These are phyloP conservation scores for Stereum hirsutum DNA, from an alignment of 1,284 basidiomycete species.

Conservation along the genomic window DNA sequence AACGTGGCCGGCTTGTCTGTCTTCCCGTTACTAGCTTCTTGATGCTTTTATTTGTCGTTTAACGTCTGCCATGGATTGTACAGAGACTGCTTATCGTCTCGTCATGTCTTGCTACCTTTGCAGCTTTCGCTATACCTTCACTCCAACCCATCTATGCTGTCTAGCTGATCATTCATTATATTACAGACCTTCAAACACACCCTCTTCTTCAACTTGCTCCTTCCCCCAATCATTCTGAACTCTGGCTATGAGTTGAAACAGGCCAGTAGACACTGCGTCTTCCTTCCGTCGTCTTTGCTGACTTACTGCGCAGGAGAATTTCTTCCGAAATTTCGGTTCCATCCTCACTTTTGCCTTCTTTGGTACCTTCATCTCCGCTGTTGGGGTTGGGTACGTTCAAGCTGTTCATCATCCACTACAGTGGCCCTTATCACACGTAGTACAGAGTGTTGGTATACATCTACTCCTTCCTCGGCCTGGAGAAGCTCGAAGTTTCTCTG, in stretches of 20 bases:
- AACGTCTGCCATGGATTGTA: too few species aligned
- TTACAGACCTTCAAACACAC: constrained; percentile 90
- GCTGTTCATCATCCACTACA: neutral
- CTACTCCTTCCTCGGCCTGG: constrained; percentile 87
- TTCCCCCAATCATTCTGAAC: constrained; percentile 97
- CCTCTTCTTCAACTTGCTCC: constrained; percentile 93
- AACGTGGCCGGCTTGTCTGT: too few species aligned
- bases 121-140: neutral
- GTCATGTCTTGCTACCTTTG: too few species aligned
- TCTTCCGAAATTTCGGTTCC: constrained; percentile 95
- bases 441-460: constrained; percentile 89
- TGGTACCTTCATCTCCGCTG: constrained; percentile 94
- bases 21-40: too few species aligned
- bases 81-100: too few species aligned
- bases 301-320: constrained; percentile 67
- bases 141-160: neutral
- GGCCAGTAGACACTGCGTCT: constrained; percentile 31
- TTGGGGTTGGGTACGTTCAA: constrained; percentile 82
- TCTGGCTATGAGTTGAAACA: constrained; percentile 98
- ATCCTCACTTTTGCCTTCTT: constrained; percentile 95
- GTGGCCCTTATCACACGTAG: constrained; percentile 34
- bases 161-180: neutral
- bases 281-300: neutral
- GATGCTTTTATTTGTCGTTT: too few species aligned
- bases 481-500: constrained; percentile 72